phyloP scores from a whole-genome alignment of 768 basidiomycete genomes.

The Hygrophorus russula region DNA sequence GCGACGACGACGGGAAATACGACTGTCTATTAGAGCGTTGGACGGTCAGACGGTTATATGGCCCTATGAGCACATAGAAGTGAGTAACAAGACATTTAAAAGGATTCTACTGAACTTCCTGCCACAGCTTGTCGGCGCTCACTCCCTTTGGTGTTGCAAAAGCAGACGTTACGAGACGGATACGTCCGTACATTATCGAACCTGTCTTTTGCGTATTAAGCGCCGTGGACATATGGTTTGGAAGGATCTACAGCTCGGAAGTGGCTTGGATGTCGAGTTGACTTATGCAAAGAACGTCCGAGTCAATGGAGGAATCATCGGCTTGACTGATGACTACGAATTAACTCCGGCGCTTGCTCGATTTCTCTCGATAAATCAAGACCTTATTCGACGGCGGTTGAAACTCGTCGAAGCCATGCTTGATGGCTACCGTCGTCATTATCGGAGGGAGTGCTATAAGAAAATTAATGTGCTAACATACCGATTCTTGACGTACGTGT shows the following conservation, averaged over 20 bases:
- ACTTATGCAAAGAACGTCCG: conserved; percentile 41
- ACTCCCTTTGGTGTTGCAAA: conserved; percentile 31
- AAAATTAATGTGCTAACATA: conserved; percentile 52
- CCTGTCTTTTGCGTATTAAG: conserved; percentile 38
- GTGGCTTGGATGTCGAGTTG: conserved; percentile 56
- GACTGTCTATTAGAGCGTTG: conserved; percentile 52
- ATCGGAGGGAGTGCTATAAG: conserved; percentile 32
- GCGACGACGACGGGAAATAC: conserved; percentile 39
- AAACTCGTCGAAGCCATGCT: conserved; percentile 35
- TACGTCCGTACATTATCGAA: conserved; percentile 32
- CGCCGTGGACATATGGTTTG: conserved; percentile 40
- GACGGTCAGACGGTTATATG: conserved; percentile 51
- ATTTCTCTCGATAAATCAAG: conserved; percentile 48
- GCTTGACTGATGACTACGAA: conserved; percentile 55
- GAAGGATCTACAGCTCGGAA: conserved; percentile 47
- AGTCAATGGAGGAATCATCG: conserved; percentile 41
- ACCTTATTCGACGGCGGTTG: conserved; percentile 32
- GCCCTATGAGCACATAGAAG: conserved; percentile 52
- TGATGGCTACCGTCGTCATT: conserved; percentile 38
- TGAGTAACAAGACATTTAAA: conserved; percentile 9
- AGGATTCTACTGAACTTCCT: background rate
- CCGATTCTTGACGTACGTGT: conserved; percentile 49
- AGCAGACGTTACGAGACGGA: conserved; percentile 39
- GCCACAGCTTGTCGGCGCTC: conserved; percentile 34
- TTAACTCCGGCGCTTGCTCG: conserved; percentile 50